Evolutionary conservation across 805 yeast species (phyloP).

Genomic region (Priceomyces castillae): DNA sequence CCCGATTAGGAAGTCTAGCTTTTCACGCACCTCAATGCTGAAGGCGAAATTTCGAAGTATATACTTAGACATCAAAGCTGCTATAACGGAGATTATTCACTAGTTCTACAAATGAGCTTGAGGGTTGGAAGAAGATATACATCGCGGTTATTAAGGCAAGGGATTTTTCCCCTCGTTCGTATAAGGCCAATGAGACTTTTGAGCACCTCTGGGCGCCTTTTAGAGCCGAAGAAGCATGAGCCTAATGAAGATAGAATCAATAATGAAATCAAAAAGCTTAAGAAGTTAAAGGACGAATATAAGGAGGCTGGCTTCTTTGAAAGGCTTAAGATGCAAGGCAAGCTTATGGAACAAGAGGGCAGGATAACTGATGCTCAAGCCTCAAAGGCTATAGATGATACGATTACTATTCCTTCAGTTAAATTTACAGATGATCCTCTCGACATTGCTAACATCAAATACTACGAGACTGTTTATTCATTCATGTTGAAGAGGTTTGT

Average conservation of each 20-base stretch:
- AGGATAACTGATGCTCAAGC: conserved; percentile 20
- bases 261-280: conserved; percentile 21
- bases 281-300: conserved; percentile 21
- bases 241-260: conserved; percentile 13
- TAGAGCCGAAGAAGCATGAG: conserved; percentile 1
- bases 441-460: conserved; percentile 12
- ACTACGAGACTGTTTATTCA: conserved; percentile 15
- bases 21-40: conserved; percentile 2
- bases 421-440: conserved; percentile 19
- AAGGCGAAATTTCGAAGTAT: conserved; percentile 8
- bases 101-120: conserved; percentile 5
- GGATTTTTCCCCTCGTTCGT: too few species aligned
- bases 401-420: conserved; percentile 15
- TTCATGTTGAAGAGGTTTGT: conserved; percentile 25
- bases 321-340: conserved; percentile 19
- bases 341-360: conserved; percentile 22
- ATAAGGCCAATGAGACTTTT: neutral
- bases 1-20: conserved; percentile 7
- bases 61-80: neutral
- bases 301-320: conserved; percentile 24
- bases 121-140: conserved; percentile 6
- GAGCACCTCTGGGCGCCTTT: neutral
- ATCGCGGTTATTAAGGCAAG: neutral
- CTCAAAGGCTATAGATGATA: conserved; percentile 10
- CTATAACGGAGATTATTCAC: neutral